phyloP scores from a whole-genome alignment of 805 yeast genomes.

The Ogataea haglerorum region DNA sequence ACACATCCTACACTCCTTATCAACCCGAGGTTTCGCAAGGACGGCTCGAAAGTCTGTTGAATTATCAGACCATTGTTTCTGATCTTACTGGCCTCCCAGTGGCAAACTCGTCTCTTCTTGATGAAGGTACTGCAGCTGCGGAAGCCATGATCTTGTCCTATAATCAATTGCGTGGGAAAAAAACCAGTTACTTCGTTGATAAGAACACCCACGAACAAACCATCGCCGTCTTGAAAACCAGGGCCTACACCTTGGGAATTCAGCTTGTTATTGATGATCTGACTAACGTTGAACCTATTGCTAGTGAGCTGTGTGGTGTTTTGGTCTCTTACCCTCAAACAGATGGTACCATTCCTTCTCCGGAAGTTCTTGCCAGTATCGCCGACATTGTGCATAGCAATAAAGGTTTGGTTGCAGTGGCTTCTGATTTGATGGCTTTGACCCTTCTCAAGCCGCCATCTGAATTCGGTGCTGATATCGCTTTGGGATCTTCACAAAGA shows the following conservation, averaged over 20 bases:
- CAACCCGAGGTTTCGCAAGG: constrained; percentile 99
- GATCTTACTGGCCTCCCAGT: constrained; percentile 93
- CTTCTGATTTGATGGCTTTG: constrained; percentile 89
- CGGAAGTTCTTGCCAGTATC: constrained; percentile 47
- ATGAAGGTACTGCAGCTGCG: constrained; percentile 97
- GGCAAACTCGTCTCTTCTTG: constrained; percentile 91
- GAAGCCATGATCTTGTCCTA: constrained; percentile 91
- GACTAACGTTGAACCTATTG: constrained; percentile 36
- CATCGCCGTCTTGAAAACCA: constrained; percentile 67
- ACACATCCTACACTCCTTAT: constrained; percentile 97
- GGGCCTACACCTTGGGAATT: constrained; percentile 74
- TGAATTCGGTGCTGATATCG: constrained; percentile 87
- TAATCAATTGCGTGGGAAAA: constrained; percentile 65
- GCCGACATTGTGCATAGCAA: constrained; percentile 63
- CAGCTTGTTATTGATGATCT: constrained; percentile 58
- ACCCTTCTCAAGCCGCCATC: constrained; percentile 83
- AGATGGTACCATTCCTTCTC: constrained; percentile 62
- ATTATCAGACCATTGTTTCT: constrained; percentile 87
- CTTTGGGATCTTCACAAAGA: constrained; percentile 88
- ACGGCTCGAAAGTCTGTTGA: constrained; percentile 81
- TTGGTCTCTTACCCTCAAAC: constrained; percentile 89
- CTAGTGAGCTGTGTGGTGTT: constrained; percentile 63
- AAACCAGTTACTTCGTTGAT: constrained; percentile 67
- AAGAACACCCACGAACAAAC: constrained; percentile 81
- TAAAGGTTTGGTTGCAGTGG: constrained; percentile 77